These are phyloP conservation scores for Endoconidiophora laricicola DNA, from an alignment of 2,329 filamentous ascomycete genomes.

Conservation along the genomic window DNA sequence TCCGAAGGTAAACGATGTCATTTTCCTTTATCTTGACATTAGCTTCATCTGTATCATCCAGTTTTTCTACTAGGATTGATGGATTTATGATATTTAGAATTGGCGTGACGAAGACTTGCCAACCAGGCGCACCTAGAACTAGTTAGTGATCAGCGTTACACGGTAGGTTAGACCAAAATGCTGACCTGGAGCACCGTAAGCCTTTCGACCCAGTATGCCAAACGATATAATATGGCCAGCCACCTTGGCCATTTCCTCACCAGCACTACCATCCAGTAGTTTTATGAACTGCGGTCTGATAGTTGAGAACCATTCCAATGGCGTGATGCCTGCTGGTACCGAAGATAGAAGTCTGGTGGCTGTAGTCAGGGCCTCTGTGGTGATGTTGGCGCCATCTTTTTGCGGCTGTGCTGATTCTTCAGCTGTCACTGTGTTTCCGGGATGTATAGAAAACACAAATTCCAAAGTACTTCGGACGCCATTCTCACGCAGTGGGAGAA, in stretches of 20 bases:
- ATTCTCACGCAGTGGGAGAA: slow-evolving; percentile 41
- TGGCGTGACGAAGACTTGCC: slow-evolving; percentile 44
- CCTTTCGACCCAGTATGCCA: slow-evolving; percentile 47
- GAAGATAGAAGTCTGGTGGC: slow-evolving; percentile 44
- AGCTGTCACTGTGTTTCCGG: slow-evolving; percentile 28
- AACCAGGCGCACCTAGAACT: slow-evolving; percentile 35
- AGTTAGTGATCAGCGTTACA: background rate
- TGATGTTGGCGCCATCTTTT: slow-evolving; percentile 45
- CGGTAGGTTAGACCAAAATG: background rate
- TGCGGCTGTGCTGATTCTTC: slow-evolving; percentile 29
- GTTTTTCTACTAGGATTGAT: slow-evolving; percentile 16
- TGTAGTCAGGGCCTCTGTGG: slow-evolving; percentile 49
- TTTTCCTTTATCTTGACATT: slow-evolving; percentile 18
- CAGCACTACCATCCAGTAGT: slow-evolving; percentile 44
- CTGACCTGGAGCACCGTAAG: slow-evolving; percentile 44
- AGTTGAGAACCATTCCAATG: slow-evolving; percentile 42
- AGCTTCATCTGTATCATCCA: background rate
- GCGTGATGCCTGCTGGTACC: slow-evolving; percentile 35
- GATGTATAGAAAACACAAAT: slow-evolving; percentile 54
- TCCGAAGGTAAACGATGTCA: slow-evolving; percentile 30
- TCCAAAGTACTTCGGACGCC: slow-evolving; percentile 53
- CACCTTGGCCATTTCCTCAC: slow-evolving; percentile 39
- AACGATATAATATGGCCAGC: slow-evolving; percentile 47
- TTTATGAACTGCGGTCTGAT: slow-evolving; percentile 44
- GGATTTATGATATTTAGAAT: slow-evolving; percentile 36